Evolutionary conservation across 2,329 filamentous ascomycete genomes (phyloP).

Genomic region (Penicillium fuscoglaucum): DNA sequence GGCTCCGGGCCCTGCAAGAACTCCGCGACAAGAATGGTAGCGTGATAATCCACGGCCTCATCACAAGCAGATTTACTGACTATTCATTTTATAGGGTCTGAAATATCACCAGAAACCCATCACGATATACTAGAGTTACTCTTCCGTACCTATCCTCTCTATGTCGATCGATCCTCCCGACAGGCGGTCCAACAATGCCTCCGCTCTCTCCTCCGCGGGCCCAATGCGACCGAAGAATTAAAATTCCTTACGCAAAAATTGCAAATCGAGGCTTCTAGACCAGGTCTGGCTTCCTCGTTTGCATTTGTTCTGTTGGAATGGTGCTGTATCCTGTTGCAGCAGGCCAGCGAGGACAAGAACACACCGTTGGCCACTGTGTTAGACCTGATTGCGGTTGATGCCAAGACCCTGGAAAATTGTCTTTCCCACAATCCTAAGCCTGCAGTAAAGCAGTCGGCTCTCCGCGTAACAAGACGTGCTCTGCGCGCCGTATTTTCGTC

Average conservation of each 20-base stretch:
- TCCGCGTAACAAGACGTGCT: constrained; percentile 75
- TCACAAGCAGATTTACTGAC: constrained; percentile 16
- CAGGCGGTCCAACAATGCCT: constrained; percentile 81
- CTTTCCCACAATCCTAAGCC: constrained; percentile 64
- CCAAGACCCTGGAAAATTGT: constrained; percentile 75
- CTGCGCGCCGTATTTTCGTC: constrained; percentile 71
- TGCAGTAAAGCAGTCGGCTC: constrained; percentile 69
- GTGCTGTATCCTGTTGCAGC: constrained; percentile 76
- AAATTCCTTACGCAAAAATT: constrained; percentile 66
- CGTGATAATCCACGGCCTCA: constrained; percentile 1
- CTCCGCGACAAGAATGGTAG: constrained; percentile 48
- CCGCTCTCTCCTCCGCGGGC: constrained; percentile 62
- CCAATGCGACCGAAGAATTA: constrained; percentile 49
- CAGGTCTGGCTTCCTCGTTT: constrained; percentile 72
- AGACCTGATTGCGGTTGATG: constrained; percentile 68
- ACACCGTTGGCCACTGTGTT: constrained; percentile 56
- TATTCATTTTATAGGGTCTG: constrained; percentile 28
- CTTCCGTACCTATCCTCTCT: constrained; percentile 84
- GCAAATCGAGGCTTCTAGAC: constrained; percentile 71
- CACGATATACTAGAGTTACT: constrained; percentile 66
- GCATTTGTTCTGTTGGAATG: constrained; percentile 90
- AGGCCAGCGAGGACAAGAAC: constrained; percentile 67
- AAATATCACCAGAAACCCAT: constrained; percentile 34
- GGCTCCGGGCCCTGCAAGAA: constrained; percentile 44
- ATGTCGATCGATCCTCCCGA: constrained; percentile 81